phyloP scores from a whole-genome alignment of 2,329 filamentous ascomycete genomes.

The Aspergillus tanneri region DNA sequence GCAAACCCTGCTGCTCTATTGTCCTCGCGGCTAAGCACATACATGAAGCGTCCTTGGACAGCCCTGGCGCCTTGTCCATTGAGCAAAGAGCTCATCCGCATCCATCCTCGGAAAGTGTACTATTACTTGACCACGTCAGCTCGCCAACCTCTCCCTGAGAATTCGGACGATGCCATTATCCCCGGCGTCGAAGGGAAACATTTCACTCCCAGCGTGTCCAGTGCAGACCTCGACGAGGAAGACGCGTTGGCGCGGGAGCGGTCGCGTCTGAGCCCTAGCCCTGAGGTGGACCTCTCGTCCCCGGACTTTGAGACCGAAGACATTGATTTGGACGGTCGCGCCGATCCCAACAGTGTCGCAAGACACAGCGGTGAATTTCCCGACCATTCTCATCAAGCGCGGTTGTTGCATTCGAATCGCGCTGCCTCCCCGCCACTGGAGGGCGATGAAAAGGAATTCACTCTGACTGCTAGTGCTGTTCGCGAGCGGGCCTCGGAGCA shows the following conservation, averaged over 20 bases:
- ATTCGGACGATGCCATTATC: slow-evolving; percentile 53
- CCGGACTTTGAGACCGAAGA: slow-evolving; percentile 78
- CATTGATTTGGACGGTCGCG: slow-evolving; percentile 54
- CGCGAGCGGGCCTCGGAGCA: slow-evolving; percentile 55
- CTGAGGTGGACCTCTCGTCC: slow-evolving; percentile 86
- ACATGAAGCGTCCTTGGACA: slow-evolving; percentile 84
- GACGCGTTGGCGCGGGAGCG: slow-evolving; percentile 58
- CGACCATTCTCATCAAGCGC: slow-evolving; percentile 56
- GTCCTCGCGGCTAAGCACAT: slow-evolving; percentile 84
- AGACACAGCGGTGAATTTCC: slow-evolving; percentile 50
- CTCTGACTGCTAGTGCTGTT: slow-evolving; percentile 85
- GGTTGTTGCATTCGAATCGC: slow-evolving; percentile 61
- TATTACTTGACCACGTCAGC: slow-evolving; percentile 91
- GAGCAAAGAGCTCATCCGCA: slow-evolving; percentile 86
- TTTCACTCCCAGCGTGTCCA: slow-evolving; percentile 82
- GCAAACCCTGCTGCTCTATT: slow-evolving; percentile 95
- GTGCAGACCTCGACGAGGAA: slow-evolving; percentile 70
- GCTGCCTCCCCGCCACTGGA: slow-evolving; percentile 86
- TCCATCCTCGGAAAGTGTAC: slow-evolving; percentile 92
- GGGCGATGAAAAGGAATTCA: slow-evolving; percentile 94
- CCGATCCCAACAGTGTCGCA: slow-evolving; percentile 60
- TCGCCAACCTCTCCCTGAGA: slow-evolving; percentile 75
- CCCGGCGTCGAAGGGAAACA: slow-evolving; percentile 57
- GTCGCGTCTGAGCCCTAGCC: slow-evolving; percentile 76
- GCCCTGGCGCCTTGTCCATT: slow-evolving; percentile 78